Evolutionary conservation across 2,329 filamentous ascomycete species (phyloP), one percentile per base, ranked within the genome.

Genomic region (Paecilomyces fulvus): DNA sequence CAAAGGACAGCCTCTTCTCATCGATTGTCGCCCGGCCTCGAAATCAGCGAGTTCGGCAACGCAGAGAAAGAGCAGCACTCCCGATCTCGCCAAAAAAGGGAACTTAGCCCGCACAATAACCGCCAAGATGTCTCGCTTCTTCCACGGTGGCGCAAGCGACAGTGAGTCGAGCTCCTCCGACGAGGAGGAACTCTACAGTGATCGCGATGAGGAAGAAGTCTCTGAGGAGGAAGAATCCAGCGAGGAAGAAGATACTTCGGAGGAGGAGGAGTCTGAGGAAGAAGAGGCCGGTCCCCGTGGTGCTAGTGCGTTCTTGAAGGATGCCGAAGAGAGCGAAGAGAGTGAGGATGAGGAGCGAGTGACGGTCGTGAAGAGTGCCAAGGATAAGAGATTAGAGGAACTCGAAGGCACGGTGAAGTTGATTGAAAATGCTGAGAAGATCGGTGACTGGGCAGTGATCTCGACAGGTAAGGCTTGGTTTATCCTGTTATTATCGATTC

Each of bases 361-460:
- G 62, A 90, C 87, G 67, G 85, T 94, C 67, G 89, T 97, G 70
- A 96, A 95, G 83, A 96, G 91, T 75, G 92, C 92, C 69, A 97
- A 97, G 78, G 91, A 97, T 80, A 99, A 99, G 83, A 85, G 94
- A 60, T 82, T 90, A 64, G 92, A 96, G 70, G 95, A 97, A 76
- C 82, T 99, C 59, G 92, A 99, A 74, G 83, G 84, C 58, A 95
- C 87, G 49, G 89, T 97, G 69, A 88, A 88, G 74, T 78, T 88
- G 70, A 97, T 99, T 69, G 92, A 97, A 73, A 99, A 99, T 78
- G 92, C 90, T 60, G 83, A 94, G 76, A 97, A 95, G 82, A 99
- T 97, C 70, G 91, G 89, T 70, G 94, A 99, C 77, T 99, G 94
- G 94, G 89, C 88, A 64, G 86, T 92, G 61, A 95, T 97, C 65